These are phyloP conservation scores for Globisporangium ultimum DNA, from an alignment of 352 stramenopile species.

Conservation along the genomic window DNA sequence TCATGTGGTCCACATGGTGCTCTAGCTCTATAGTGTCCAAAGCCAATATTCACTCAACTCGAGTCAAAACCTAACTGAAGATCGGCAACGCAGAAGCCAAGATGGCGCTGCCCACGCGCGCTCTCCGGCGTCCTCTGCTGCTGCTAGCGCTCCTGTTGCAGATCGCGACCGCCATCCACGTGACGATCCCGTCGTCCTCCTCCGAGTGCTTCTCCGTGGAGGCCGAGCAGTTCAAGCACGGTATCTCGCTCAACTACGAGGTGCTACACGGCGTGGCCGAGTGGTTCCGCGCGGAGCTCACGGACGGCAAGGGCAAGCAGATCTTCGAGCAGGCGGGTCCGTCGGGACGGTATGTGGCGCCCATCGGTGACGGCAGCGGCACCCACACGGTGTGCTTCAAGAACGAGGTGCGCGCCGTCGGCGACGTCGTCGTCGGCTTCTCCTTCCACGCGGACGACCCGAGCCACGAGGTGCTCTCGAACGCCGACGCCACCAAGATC, in stretches of 20 bases:
- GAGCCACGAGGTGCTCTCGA: constrained; percentile 82
- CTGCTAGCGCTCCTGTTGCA: constrained; percentile 16
- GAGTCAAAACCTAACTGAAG: too few relatives aligned
- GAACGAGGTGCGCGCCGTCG: constrained; percentile 51
- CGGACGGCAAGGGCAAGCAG: constrained; percentile 48
- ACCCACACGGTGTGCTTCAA: constrained; percentile 75
- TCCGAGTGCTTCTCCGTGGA: constrained; percentile 77
- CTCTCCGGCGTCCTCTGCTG: constrained; percentile 14
- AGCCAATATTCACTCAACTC: too few relatives aligned
- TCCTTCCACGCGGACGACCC: constrained; percentile 86
- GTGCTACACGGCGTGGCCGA: constrained; percentile 69
- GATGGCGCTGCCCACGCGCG: neutral
- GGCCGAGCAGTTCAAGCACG: constrained; percentile 68
- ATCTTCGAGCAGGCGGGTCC: constrained; percentile 55
- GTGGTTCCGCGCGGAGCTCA: constrained; percentile 61
- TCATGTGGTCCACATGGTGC: neutral
- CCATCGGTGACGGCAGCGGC: constrained; percentile 48
- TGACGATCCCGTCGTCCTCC: constrained; percentile 33
- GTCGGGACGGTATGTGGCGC: constrained; percentile 50
- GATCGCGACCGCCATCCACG: constrained; percentile 33
- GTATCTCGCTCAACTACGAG: constrained; percentile 87
- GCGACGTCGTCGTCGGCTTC: constrained; percentile 79
- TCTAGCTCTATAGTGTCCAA: too few relatives aligned
- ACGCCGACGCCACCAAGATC: constrained; percentile 86
- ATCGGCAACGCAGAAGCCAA: too few relatives aligned